Base-by-base conservation (phyloP, 805 yeast species). In the Wickerhamiella bombiphila region DNA sequence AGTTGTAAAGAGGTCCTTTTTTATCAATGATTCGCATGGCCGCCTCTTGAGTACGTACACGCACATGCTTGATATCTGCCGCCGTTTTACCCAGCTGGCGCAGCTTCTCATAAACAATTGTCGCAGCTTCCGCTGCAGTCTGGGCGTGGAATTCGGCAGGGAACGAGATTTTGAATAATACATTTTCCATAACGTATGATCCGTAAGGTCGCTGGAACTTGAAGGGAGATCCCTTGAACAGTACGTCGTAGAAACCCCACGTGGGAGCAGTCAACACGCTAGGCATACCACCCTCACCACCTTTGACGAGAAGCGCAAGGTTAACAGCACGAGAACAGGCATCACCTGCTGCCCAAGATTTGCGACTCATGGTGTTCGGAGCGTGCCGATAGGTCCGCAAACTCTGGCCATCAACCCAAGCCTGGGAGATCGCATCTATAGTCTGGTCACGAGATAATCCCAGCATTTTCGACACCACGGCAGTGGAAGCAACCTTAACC, bases 261-360 rank as follows among this genome's bases (percentile, higher is more conserved):
- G 70, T 69, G 45, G 60, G 60, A 7, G 76, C 75, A 9, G 74
- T 66, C 33, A 72, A 56, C 2, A 67, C 71, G 3, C 75, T 68
- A 14, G 77, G 77, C 60, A 72, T 64, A 17, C 75, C 76, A 19
- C 65, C 56, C 48, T 66, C 68, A 14, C 75, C 75, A 36, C 63
- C 59, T 53, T 66, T 64, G 20, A 70, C 75, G 39, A 67, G 58
- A 40, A 66, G 64, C 4, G 66, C 75, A 41, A 72, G 53, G 53
- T 70, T 68, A 13, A 72, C 76, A 15, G 76, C 78, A 42, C 76
- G 60, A 13, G 72, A 61, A 35, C 65, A 66, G 9, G 77, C 76
- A 48, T 72, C 77, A 42, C 77, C 78, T 11, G 78, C 78, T 20
- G 78, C 78, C 78, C 78, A 72, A 1, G 76, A 70, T 56, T 72